Percentiles rank a stretch among this genome's conserved stretches.
phyloP scores from a whole-genome alignment of 1,139 yeast genomes.

The Geotrichum cucujoidarum region DNA sequence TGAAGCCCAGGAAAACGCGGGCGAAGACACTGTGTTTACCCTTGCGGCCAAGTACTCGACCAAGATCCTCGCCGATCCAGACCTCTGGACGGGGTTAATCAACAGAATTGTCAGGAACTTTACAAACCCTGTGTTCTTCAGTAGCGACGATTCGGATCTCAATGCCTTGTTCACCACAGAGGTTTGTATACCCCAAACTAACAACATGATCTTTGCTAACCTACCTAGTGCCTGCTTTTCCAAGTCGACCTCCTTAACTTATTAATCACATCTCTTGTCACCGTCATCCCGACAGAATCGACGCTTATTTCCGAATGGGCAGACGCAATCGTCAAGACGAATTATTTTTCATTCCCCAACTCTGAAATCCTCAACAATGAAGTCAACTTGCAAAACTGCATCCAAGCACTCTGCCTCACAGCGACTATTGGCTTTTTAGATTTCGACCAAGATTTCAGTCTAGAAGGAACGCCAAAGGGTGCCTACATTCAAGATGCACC shows the following conservation, averaged over 20 bases:
- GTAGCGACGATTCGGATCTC: constrained; percentile 20
- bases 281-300: constrained; percentile 31
- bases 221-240: constrained; percentile 11
- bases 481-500: constrained; percentile 45
- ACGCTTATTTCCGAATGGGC: constrained; percentile 52
- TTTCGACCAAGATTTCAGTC: constrained; percentile 31
- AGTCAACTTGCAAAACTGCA: constrained; percentile 9
- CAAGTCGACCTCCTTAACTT: constrained; percentile 30
- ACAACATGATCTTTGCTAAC: not conserved
- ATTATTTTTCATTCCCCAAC: constrained; percentile 40
- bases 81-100: constrained; percentile 25
- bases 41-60: constrained; percentile 24
- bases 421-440: constrained; percentile 34
- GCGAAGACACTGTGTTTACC: not conserved
- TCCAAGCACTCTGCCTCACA: constrained; percentile 26
- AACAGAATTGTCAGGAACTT: constrained; percentile 20
- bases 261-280: constrained; percentile 28
- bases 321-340: constrained; percentile 43
- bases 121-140: constrained; percentile 14
- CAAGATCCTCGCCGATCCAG: constrained; percentile 25
- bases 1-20: not conserved
- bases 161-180: constrained; percentile 21
- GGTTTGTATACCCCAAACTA: constrained; percentile 10
- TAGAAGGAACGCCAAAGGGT: constrained; percentile 24
- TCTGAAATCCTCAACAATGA: constrained; percentile 8